These are phyloP conservation scores for Yarrowia phangngaensis DNA, from an alignment of 805 yeast genomes.

Conservation along the genomic window DNA sequence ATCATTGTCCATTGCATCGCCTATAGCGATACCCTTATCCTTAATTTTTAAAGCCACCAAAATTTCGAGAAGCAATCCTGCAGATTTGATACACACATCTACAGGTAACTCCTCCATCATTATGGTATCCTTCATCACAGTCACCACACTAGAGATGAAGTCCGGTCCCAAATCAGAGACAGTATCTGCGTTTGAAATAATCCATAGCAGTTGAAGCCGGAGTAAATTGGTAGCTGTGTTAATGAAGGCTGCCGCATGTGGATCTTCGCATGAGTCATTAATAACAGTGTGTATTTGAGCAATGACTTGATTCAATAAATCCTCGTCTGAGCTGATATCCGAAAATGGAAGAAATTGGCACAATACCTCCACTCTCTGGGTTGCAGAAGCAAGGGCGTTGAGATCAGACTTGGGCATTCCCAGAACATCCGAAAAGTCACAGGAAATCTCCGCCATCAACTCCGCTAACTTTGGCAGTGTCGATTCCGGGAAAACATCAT, in stretches of 20 bases:
- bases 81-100: conserved; percentile 4
- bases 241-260: conserved; percentile 1
- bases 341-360: conserved; percentile 14
- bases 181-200: neutral
- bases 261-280: neutral
- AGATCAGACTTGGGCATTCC: neutral
- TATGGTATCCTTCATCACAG: conserved; percentile 5
- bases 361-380: conserved; percentile 10
- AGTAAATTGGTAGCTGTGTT: conserved; percentile 14
- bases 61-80: conserved; percentile 6
- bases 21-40: neutral
- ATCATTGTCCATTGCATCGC: neutral
- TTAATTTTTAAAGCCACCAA: conserved; percentile 15
- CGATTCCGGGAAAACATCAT: conserved; percentile 22
- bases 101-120: conserved; percentile 8
- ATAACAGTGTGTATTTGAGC: conserved; percentile 1
- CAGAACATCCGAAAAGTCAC: conserved; percentile 3
- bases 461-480: conserved; percentile 12
- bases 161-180: neutral
- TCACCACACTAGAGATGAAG: neutral
- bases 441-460: conserved; percentile 5
- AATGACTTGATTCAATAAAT: neutral
- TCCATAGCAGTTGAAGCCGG: conserved; percentile 15
- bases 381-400: conserved; percentile 2
- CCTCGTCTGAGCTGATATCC: neutral